These are phyloP conservation scores for Picochlorum sp. DNA, from an alignment of 139 green algal species.

Conservation along the genomic window DNA sequence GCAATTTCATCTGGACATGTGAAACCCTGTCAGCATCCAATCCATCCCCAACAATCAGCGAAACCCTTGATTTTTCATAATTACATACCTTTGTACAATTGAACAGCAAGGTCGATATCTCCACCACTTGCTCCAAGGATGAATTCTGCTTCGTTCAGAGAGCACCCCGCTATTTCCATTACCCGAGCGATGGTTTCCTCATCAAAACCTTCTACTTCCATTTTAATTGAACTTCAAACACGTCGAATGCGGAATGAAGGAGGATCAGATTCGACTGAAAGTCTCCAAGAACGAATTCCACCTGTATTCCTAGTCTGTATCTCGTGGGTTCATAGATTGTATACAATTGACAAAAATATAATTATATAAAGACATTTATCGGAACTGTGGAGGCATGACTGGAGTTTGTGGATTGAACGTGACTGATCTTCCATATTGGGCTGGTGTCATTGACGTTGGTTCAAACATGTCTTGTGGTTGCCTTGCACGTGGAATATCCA, in stretches of 20 bases:
- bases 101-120: slow-evolving; percentile 38
- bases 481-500: background rate
- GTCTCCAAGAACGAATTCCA: background rate
- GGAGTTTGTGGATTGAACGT: slow-evolving; percentile 53
- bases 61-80: too few species aligned
- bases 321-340: background rate
- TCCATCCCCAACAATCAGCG: too few species aligned
- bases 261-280: too few species aligned
- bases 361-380: slow-evolving; percentile 24
- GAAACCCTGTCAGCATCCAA: background rate
- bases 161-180: slow-evolving; percentile 26
- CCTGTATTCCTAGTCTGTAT: background rate
- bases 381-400: slow-evolving; percentile 56
- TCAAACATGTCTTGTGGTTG: slow-evolving; percentile 12
- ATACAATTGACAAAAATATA: too few species aligned
- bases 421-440: slow-evolving; percentile 36
- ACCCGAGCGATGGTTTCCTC: slow-evolving; percentile 30
- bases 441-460: slow-evolving; percentile 9
- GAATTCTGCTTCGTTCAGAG: slow-evolving; percentile 39
- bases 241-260: too few species aligned
- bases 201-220: slow-evolving; percentile 11
- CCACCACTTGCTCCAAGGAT: slow-evolving; percentile 39
- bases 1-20: background rate
- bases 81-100: slow-evolving; percentile 39
- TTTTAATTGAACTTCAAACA: background rate